phyloP scores from a whole-genome alignment of 2,329 filamentous ascomycete genomes.

The Didymella exigua region DNA sequence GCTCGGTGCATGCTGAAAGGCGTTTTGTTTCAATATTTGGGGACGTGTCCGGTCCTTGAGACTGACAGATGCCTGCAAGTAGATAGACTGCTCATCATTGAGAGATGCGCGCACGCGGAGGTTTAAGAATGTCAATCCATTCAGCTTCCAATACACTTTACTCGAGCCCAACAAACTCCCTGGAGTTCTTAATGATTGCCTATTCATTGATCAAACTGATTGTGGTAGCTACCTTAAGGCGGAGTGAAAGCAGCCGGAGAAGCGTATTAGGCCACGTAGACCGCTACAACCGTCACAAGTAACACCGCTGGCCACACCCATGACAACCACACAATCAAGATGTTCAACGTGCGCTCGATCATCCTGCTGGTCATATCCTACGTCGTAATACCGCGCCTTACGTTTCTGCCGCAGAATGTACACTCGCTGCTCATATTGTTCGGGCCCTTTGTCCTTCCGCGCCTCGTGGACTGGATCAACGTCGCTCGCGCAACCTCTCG shows the following conservation, averaged over 20 bases:
- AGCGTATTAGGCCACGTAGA: too few species aligned
- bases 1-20: slow-evolving; percentile 16
- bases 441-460: slow-evolving; percentile 73
- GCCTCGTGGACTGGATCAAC: slow-evolving; percentile 68
- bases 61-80: slow-evolving; percentile 2
- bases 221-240: not conserved
- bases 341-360: slow-evolving; percentile 44
- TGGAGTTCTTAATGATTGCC: not conserved
- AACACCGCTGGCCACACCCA: not conserved
- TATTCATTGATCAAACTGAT: not conserved
- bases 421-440: slow-evolving; percentile 58
- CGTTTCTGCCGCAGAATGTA: slow-evolving; percentile 42
- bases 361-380: slow-evolving; percentile 42
- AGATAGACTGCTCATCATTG: slow-evolving; percentile 2
- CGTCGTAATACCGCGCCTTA: slow-evolving; percentile 46
- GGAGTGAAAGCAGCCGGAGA: not conserved
- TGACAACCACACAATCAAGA: slow-evolving; percentile 19
- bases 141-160: slow-evolving; percentile 6
- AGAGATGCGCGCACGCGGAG: slow-evolving; percentile 5
- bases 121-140: slow-evolving; percentile 15
- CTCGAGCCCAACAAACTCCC: too few species aligned
- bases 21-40: slow-evolving; percentile 7
- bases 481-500: slow-evolving; percentile 51
- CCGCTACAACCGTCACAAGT: not conserved
- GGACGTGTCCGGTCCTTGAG: not conserved